Evolutionary conservation across 768 basidiomycete species (phyloP), one percentile per base, ranked within the genome.

Genomic region (Rhizopogon sp.): DNA sequence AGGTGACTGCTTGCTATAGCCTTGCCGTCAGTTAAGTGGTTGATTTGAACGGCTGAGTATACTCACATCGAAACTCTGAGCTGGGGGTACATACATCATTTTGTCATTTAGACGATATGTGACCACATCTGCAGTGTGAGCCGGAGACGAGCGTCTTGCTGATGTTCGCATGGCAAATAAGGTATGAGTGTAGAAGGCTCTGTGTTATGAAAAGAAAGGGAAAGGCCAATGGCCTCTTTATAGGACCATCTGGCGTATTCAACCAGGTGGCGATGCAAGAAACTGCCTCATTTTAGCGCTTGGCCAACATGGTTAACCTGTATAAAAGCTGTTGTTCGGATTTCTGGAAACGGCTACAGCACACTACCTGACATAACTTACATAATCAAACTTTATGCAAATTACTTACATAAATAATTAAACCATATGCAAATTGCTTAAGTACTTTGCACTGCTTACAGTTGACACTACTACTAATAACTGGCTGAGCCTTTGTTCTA

Each of bases 41-140:
- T 10, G 14, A 0, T n/a, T 28, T 20, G 29, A 11, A 13, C 40
- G n/a, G 44, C 43, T 39, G 37, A 20, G 44, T 43, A 6, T 14
- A 60, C 74, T 52, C 39, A 81, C 83, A 60, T 72, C 60, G 54
- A 80, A 81, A 43, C 67, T 63, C 33, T 64, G 51, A 9, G 76
- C 72, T 0, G 75, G 76, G 1, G 71, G 73, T 1, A 85, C 82
- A 43, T 80, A 83, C 14, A 83, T 78, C n/a, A 81, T 67, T 28
- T 74, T 61, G 7, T 68, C 62, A 0, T 71, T 62, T 5, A 69
- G 67, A 28, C 79, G 75, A 55, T 83, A 83, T 16, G 78, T 82
- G 55, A 84, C 66, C 51, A 83, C 71, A 39, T 82, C 79, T 5
- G 74, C 61, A 10, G 46, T 25, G 25, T 25, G 22, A 3, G 71